Percentiles rank a stretch among this genome's conserved stretches.
phyloP scores from a whole-genome alignment of 305 asterid genomes.

The Stenogyne calaminthoides region DNA sequence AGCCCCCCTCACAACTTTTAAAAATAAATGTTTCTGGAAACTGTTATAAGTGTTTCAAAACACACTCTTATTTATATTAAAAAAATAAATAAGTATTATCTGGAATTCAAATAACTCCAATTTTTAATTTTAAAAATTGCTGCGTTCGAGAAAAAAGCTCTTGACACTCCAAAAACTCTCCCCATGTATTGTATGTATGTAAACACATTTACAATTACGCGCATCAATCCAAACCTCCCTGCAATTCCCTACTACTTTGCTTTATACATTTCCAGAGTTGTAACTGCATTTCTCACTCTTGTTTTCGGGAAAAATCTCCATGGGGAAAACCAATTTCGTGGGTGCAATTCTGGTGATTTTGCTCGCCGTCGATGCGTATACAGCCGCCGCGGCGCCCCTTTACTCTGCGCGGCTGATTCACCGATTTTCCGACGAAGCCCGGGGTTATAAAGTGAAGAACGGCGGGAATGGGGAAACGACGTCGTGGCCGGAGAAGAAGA shows the following conservation, averaged over 20 bases:
- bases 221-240: constrained; percentile 40
- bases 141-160: constrained; percentile 2
- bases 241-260: constrained; percentile 34
- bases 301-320: background rate
- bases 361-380: constrained; percentile 34
- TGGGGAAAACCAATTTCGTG: constrained; percentile 29
- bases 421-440: constrained; percentile 59
- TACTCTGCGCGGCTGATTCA: constrained; percentile 65
- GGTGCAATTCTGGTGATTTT: constrained; percentile 35
- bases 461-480: constrained; percentile 22
- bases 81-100: background rate
- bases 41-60: too few species aligned
- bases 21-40: too few species aligned
- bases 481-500: constrained; percentile 53
- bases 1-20: too few species aligned
- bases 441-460: constrained; percentile 25
- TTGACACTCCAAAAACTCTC: constrained; percentile 18
- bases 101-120: too few species aligned
- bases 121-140: background rate
- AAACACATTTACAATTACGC: constrained; percentile 39
- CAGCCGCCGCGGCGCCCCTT: constrained; percentile 39
- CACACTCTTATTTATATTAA: too few species aligned
- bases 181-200: constrained; percentile 20
- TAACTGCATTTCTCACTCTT: constrained; percentile 27
- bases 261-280: background rate